phyloP scores from a whole-genome alignment of 225 moss, liverwort and hornwort species.

The Polytrichum formosum region DNA sequence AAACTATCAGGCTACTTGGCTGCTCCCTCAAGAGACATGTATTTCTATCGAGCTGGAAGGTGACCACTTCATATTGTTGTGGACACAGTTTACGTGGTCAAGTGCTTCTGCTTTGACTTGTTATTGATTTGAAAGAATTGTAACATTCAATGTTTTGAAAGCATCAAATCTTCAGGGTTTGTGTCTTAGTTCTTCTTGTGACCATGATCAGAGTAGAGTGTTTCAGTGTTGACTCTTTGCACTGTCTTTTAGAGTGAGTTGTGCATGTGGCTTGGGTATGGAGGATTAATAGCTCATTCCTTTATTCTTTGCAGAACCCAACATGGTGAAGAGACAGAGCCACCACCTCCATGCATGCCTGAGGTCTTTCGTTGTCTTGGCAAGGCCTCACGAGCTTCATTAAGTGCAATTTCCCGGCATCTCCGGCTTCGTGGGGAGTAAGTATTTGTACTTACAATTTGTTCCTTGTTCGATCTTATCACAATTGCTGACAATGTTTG shows the following conservation, averaged over 20 bases:
- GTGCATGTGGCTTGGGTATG: neutral
- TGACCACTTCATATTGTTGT: slow-evolving; percentile 4
- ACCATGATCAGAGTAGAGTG: neutral
- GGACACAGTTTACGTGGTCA: no score
- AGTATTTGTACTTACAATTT: slow-evolving; percentile 12
- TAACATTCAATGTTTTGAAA: neutral
- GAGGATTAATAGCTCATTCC: neutral
- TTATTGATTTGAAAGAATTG: neutral
- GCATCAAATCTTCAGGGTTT: neutral
- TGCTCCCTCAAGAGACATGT: slow-evolving; percentile 70
- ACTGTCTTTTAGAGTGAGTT: neutral
- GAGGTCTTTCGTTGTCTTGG: slow-evolving; percentile 77
- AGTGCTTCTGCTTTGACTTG: no score
- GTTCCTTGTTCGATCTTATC: no score
- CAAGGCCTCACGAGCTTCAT: slow-evolving; percentile 79
- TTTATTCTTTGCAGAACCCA: slow-evolving; percentile 28
- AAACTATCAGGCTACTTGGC: slow-evolving; percentile 80
- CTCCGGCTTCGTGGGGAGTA: slow-evolving; percentile 98
- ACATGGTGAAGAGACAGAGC: slow-evolving; percentile 73
- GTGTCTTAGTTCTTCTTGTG: neutral
- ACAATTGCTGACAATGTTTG: no score
- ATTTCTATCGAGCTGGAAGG: slow-evolving; percentile 92
- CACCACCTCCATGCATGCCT: slow-evolving; percentile 89
- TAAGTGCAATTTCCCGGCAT: slow-evolving; percentile 89
- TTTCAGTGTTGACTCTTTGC: neutral